Evolutionary conservation across 2,329 filamentous ascomycete genomes (phyloP), one percentile per base, ranked within the genome.

Genomic region (Penicillium brasilianum): DNA sequence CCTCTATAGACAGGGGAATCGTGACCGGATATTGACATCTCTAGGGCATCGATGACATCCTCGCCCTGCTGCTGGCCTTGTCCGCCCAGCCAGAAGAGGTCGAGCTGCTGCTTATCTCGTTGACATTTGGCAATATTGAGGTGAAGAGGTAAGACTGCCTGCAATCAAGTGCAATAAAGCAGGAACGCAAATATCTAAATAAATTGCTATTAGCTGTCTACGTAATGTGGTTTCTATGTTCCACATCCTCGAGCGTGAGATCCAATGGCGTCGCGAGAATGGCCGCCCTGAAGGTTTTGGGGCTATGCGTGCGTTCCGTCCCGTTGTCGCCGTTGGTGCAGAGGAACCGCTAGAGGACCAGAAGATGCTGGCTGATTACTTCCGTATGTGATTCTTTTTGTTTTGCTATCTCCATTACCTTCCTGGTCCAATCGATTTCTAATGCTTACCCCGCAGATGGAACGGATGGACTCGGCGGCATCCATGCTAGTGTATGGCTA

Each of bases 111-210:
- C 85, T 98, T 77, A 84, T 99, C 59, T 96, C 93, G 1, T 85
- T 97, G 62, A 97, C 93, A 0, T 97, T 95, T 76, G 95, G 95
- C 59, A 99, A 99, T 74, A 91, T 98, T 22, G 88, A 93, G 68
- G 87, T 97, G 16, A 84, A 93, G 64, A 93, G 88, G 90, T 92
- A 54, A 13, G 36, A 28, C 13, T 6, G 2, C 9, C 6, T 28
- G 25, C 25, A 3, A 3, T 28, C n/a, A n/a, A n/a, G n/a, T n/a
- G n/a, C n/a, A n/a, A n/a, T n/a, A n/a, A n/a, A n/a, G n/a, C n/a
- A n/a, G n/a, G n/a, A 14, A 30, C 14, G 11, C 49, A 20, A 1
- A 54, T 30, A 30, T 11, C 3, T 30, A 41, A 9, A 3, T 30
- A 1, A 6, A 22, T 22, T 22, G n/a, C n/a, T n/a, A n/a, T 50